phyloP scores from a whole-genome alignment of 2,329 filamentous ascomycete genomes.

The Claviceps sp. region DNA sequence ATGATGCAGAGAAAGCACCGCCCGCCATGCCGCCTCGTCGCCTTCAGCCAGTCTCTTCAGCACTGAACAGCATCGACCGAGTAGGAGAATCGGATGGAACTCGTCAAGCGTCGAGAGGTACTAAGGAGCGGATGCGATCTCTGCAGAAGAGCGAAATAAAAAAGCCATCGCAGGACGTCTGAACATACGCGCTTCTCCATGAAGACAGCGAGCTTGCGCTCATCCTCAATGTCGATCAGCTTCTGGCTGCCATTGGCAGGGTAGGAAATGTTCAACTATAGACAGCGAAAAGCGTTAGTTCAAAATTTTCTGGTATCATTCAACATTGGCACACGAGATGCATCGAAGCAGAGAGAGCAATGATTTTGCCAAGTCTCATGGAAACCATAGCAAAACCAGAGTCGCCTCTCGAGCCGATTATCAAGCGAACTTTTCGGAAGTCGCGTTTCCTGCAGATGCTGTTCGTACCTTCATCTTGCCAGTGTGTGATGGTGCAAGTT shows the following conservation, averaged over 20 bases:
- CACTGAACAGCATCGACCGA: not conserved
- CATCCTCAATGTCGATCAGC: slow-evolving; percentile 97
- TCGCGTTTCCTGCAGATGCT: not conserved
- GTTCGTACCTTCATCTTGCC: slow-evolving; percentile 34
- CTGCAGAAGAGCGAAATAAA: not conserved
- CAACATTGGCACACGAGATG: not conserved
- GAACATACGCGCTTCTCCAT: slow-evolving; percentile 84
- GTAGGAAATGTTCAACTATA: slow-evolving; percentile 58
- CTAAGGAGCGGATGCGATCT: not conserved
- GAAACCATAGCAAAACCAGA: no score
- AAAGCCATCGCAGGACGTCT: slow-evolving; percentile 1
- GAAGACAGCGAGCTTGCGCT: slow-evolving; percentile 97
- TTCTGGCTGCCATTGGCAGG: slow-evolving; percentile 99
- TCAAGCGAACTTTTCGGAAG: not conserved
- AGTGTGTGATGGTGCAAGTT: slow-evolving; percentile 31
- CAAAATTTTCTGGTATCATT: not conserved
- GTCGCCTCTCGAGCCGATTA: not conserved
- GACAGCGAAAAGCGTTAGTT: slow-evolving; percentile 19
- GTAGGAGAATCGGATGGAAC: not conserved
- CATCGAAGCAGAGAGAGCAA: not conserved
- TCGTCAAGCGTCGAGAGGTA: not conserved
- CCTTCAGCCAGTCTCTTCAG: not conserved
- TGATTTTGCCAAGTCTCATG: not conserved
- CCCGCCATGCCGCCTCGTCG: not conserved
- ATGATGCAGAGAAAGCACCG: not conserved